Conservation (phyloP, 352 stramenopile species). For the Phytophthora palmivora region DNA sequence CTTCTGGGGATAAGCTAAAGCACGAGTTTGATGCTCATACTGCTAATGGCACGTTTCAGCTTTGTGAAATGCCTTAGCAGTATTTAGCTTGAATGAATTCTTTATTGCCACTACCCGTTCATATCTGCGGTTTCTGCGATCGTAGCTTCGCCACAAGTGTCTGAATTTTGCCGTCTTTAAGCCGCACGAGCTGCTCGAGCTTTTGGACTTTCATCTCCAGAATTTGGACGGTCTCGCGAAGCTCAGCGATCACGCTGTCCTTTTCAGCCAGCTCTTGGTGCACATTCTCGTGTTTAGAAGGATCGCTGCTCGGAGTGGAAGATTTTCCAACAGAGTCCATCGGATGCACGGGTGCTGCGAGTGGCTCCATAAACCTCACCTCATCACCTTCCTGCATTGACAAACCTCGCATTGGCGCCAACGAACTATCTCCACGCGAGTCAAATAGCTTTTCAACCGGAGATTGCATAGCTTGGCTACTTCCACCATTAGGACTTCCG, state of each 20-base stretch:
- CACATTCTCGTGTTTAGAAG: constrained; percentile 25
- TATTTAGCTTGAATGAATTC: constrained; percentile 19
- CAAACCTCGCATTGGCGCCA: constrained; percentile 43
- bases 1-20: constrained; percentile 66
- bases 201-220: constrained; percentile 96
- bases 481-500: constrained; percentile 21
- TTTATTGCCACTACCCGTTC: constrained; percentile 14
- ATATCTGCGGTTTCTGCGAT: constrained; percentile 68
- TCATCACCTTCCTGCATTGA: constrained; percentile 31
- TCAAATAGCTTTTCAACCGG: constrained; percentile 48
- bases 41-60: neutral
- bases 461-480: constrained; percentile 18
- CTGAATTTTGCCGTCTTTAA: constrained; percentile 96
- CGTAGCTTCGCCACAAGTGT: constrained; percentile 87
- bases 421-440: constrained; percentile 44
- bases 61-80: constrained; percentile 19
- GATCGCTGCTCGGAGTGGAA: constrained; percentile 27
- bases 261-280: constrained; percentile 66
- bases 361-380: constrained; percentile 18
- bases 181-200: constrained; percentile 93
- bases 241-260: constrained; percentile 84
- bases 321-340: constrained; percentile 37
- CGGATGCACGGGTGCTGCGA: constrained; percentile 26
- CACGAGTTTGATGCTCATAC: neutral
- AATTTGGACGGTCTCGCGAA: constrained; percentile 92